Evolutionary conservation across 78 protist genomes (phyloP).

Genomic region (Ministeria vibrans): DNA sequence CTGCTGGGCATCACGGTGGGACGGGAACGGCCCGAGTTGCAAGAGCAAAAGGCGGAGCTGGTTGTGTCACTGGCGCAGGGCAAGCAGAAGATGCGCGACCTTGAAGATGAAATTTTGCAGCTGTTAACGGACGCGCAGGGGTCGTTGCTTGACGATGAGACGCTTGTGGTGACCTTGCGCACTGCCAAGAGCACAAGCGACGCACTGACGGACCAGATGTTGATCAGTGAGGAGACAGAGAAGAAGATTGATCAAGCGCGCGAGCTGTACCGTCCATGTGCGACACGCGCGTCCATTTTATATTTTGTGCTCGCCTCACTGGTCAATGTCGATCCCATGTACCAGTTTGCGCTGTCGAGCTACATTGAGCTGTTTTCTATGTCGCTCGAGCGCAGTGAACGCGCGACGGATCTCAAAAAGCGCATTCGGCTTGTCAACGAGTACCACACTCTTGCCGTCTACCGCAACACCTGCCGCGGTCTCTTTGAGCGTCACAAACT

Average conservation of each 20-base stretch:
- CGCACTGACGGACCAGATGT: slow-evolving; percentile 42
- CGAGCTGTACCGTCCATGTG: slow-evolving; percentile 61
- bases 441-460: slow-evolving; percentile 55
- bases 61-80: slow-evolving; percentile 51
- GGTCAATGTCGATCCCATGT: slow-evolving; percentile 80
- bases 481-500: slow-evolving; percentile 84
- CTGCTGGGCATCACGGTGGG: slow-evolving; percentile 74
- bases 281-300: slow-evolving; percentile 72
- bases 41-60: slow-evolving; percentile 63
- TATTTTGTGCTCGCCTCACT: slow-evolving; percentile 75
- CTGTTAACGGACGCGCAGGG: slow-evolving; percentile 47
- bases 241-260: slow-evolving; percentile 50
- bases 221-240: slow-evolving; percentile 38
- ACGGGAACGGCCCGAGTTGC: slow-evolving; percentile 76
- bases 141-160: slow-evolving; percentile 69
- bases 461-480: slow-evolving; percentile 63
- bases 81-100: slow-evolving; percentile 44
- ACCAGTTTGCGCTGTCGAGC: slow-evolving; percentile 76
- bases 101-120: slow-evolving; percentile 76
- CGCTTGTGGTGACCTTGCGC: slow-evolving; percentile 50
- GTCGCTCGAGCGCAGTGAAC: slow-evolving; percentile 22
- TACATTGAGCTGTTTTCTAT: slow-evolving; percentile 50
- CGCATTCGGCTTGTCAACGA: slow-evolving; percentile 52
- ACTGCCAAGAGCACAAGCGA: slow-evolving; percentile 54
- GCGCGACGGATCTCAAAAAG: slow-evolving; percentile 22